A percentile compares a stretch with the other conserved stretches of the same genome.
Conservation (phyloP, 768 basidiomycete genomes). For the Tulasnella sp. region DNA sequence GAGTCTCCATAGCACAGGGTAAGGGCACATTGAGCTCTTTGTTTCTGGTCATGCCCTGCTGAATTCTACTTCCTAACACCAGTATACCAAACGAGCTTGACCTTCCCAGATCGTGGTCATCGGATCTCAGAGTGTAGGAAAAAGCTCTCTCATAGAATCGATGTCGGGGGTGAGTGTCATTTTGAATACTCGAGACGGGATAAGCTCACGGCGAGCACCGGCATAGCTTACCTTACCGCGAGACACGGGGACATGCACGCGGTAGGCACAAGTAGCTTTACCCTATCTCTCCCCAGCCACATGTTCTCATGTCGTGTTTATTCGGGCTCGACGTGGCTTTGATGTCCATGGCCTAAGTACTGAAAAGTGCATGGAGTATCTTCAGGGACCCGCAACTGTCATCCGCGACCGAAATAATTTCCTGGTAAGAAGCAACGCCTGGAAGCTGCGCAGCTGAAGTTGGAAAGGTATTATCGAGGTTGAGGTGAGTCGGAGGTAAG, state of each 20-base stretch:
- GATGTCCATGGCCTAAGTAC: conserved; percentile 54
- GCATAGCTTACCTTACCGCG: conserved; percentile 65
- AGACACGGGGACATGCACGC: conserved; percentile 72
- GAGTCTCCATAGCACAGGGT: conserved; percentile 27
- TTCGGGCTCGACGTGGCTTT: conserved; percentile 52
- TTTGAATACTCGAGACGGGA: not conserved
- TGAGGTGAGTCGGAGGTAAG: not conserved
- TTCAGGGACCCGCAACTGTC: conserved; percentile 56
- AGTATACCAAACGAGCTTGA: conserved; percentile 56
- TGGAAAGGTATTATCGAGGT: not conserved
- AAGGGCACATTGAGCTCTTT: not conserved
- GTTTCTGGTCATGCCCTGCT: not conserved
- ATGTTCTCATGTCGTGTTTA: conserved; percentile 17
- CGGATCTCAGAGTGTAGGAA: conserved; percentile 75
- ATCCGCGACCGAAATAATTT: conserved; percentile 55
- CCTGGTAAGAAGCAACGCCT: conserved; percentile 4
- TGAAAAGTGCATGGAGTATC: conserved; percentile 54
- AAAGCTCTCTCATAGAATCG: conserved; percentile 75
- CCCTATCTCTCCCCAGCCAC: not conserved
- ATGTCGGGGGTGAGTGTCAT: conserved; percentile 51
- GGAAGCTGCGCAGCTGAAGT: not conserved
- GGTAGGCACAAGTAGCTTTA: conserved; percentile 46
- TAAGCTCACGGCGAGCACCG: too few species aligned
- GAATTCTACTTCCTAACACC: not conserved
- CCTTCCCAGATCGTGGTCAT: conserved; percentile 75